Conservation (phyloP, 2,329 filamentous ascomycete genomes). For the Neofusicoccum sp. region DNA sequence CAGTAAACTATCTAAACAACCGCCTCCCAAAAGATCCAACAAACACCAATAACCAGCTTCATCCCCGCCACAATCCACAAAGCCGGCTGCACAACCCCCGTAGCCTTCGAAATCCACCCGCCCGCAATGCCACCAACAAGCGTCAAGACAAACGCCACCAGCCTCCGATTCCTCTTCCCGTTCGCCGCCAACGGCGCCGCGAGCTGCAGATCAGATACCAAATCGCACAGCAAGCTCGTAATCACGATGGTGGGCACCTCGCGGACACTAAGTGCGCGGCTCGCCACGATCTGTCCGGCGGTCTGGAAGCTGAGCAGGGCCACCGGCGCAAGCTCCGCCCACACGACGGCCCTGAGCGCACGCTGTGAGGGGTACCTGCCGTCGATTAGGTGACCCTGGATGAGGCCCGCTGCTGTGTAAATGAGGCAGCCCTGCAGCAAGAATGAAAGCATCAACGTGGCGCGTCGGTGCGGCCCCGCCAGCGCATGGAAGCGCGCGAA, state of each 20-base stretch:
- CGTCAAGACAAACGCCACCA: conserved; percentile 54
- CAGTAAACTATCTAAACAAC: too few species aligned
- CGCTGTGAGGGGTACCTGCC: conserved; percentile 66
- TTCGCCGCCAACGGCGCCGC: conserved; percentile 46
- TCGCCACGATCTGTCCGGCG: conserved; percentile 75
- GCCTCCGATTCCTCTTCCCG: conserved; percentile 56
- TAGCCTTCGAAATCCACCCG: conserved; percentile 57
- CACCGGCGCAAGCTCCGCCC: conserved; percentile 67
- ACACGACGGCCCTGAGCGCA: conserved; percentile 36
- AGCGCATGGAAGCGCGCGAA: too few species aligned
- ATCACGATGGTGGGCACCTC: conserved; percentile 78
- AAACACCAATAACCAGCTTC: conserved; percentile 41
- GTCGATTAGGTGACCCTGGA: conserved; percentile 46
- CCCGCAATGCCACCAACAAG: conserved; percentile 57
- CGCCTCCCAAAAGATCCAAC: too few species aligned
- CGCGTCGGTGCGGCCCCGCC: conserved; percentile 64
- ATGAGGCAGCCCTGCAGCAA: conserved; percentile 46
- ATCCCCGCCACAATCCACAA: conserved; percentile 51
- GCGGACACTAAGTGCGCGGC: conserved; percentile 68
- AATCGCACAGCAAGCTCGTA: conserved; percentile 79
- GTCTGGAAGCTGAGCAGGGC: conserved; percentile 74
- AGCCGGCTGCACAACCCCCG: conserved; percentile 53
- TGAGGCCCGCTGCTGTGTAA: conserved; percentile 43
- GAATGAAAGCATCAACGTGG: conserved; percentile 60
- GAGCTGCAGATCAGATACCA: conserved; percentile 67